Evolutionary conservation across 2,329 filamentous ascomycete genomes (phyloP), one percentile per base, ranked within the genome.

Genomic region (Cladosporium phlei): DNA sequence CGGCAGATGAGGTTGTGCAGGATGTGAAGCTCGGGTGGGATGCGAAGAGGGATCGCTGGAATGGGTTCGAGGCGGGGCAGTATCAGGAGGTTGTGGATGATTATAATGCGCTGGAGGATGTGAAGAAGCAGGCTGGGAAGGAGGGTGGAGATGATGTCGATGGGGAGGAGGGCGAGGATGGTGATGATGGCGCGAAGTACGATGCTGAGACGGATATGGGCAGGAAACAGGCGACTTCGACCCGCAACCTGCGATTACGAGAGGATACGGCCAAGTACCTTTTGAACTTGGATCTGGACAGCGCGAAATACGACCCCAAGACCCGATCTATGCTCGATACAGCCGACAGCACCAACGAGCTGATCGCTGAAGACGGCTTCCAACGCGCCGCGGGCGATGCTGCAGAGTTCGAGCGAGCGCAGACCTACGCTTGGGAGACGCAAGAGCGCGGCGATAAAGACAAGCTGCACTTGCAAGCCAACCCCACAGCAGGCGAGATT

Each of bases 231-330:
- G 85, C 85, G 56, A 96, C 89, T 17, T 86, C 88, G 5, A 95
- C 93, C 1, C 79, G 89, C 49, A 94, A 97, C 62, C 75, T 98
- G 48, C 82, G 93, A 53, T 82, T 98, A 64, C 80, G 93, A 65
- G 93, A 98, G 70, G 93, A 98, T 65, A 98, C 93, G 1, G 93
- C 93, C 17, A 97, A 96, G 62, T 98, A 98, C 64, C 75, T 98
- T 2, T 73, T 96, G 7, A 97, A 97, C 62, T 79, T 98, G 21
- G 93, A 98, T 62, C 76, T 95, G 2, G 93, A 98, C 60, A 96
- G 90, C 1, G 93, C 94, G 2, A 94, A 95, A 66, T 98, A 98
- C 69, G 91, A 98, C 61, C 93, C 93, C 0, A 98, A 98, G 65
- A 96, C 90, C 10, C 79, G 93, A 58, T 85, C 86, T 7, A 88